Evolutionary conservation across 169 alveolate genomes (phyloP), one percentile per base, ranked within the genome.

Genomic region (Neospora caninum): DNA sequence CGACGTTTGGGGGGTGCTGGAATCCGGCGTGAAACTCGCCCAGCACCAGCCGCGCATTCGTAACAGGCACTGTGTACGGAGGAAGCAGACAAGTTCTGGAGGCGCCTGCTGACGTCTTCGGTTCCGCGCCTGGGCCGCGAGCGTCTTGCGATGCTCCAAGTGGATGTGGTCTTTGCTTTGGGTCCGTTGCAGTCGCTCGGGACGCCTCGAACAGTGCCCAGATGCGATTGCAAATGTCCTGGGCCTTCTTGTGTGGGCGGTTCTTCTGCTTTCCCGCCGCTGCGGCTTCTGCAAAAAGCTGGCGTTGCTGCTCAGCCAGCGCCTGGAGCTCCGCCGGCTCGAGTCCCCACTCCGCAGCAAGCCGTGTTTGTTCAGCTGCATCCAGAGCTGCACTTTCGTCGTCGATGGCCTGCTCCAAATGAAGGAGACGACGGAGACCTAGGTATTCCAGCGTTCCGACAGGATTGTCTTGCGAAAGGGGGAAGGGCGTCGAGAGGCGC

Each of bases 291-390:
- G 89, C 89, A 16, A 82, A 41, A 1, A 82, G 89, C 89, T 82
- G 67, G 16, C 41, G 69, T 25, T 82, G 89, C 64, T 82, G 89
- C 53, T 22, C 69, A 43, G 67, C 89, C 25, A 82, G 89, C 4
- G 0, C 7, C 38, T 1, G 39, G 41, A 82, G 20, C 34, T 82
- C 89, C 38, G 31, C 38, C 13, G 89, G 89, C 2, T 82, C 69
- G 41, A 82, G 31, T 7, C 89, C 89, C 89, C 89, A 82, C 89
- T 82, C 89, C n/a, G 13, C 89, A 9, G 89, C 89, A 27, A 82
- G 89, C 41, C 69, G 13, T 43, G 13, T 4, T 67, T 82, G 69
- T 36, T 82, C 89, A 18, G 13, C 67, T 82, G 58, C 53, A 18
- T 38, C 89, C 41, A 41, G 89, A 10, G 67, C 39, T 18, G 36